Base-by-base conservation (phyloP, 306 rosid genomes). In the Luffa acutangula region DNA sequence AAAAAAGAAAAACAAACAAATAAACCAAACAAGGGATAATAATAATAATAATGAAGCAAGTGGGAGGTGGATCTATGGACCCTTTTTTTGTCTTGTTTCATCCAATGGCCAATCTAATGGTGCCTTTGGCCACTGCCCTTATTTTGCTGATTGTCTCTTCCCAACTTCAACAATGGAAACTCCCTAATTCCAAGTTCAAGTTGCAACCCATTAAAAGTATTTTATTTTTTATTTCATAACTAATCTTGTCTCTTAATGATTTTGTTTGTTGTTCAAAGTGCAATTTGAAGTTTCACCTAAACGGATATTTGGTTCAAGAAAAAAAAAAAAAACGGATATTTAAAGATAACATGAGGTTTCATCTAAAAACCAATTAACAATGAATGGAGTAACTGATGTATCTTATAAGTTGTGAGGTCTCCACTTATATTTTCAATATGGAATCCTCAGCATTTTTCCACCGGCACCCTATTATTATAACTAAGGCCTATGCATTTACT, bases 1-100 rank as follows among this genome's bases (percentile, higher is more conserved):
- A 17, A 54, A 25, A 25, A 25, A 25, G 0, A 25, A 25, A 25
- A 25, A 60, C 0, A 34, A 13, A 62, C 0, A 63, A 34, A 14
- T 0, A 64, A 64, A 41, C 12, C 42, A 63, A 69, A 41, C 14
- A 69, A 69, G 75, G 37, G 75, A 69, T 69, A 69, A 69, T 42
- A 69, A 25, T 25, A 25, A 25, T 25, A 25, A 41, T 69, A 43
- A 65, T 65, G 2, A 69, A 70, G 54, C 36, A 70, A 21, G 34
- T 71, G 56, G 77, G 57, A 43, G 77, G 20, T 69, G 75, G 53
- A 67, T 67, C 76, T n/a, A 70, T 46, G 76, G 76, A 20, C 76
- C 57, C 36, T 39, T 21, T 25, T 71, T 71, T 71, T 71, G 77
- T 71, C 75, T 69, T 69, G 75, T 67, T 67, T 41, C 75, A 67